phyloP scores from a whole-genome alignment of 805 yeast species.

The Wickerhamomyces kurtzmanii region DNA sequence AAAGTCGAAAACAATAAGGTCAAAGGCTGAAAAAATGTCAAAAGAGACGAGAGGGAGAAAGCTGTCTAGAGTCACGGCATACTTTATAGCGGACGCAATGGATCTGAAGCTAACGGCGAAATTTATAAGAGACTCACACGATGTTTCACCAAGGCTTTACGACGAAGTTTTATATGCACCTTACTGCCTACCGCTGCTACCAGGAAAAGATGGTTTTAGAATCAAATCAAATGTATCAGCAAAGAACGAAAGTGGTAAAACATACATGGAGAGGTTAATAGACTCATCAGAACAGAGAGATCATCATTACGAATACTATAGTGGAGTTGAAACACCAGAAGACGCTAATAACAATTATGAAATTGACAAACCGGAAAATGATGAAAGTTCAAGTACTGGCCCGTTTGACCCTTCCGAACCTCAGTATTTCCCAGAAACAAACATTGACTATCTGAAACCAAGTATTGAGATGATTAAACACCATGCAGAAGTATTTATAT shows the following conservation, averaged over 20 bases:
- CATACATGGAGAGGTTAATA: conserved; percentile 64
- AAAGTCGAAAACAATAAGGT: conserved; percentile 5
- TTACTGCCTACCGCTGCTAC: conserved; percentile 75
- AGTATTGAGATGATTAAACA: conserved; percentile 16
- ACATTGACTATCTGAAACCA: conserved; percentile 8
- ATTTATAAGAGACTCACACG: conserved; percentile 62
- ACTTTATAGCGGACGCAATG: conserved; percentile 79
- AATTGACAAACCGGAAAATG: conserved; percentile 18
- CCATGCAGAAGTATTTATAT: conserved; percentile 83
- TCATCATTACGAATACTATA: conserved; percentile 85
- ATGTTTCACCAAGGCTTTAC: conserved; percentile 77
- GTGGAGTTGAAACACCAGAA: conserved; percentile 59
- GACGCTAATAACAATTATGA: conserved; percentile 37
- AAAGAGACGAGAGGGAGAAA: conserved; percentile 38
- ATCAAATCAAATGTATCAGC: conserved; percentile 52
- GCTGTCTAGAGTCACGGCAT: conserved; percentile 83
- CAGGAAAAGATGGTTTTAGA: conserved; percentile 73
- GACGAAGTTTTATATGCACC: conserved; percentile 94
- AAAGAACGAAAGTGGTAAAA: conserved; percentile 27
- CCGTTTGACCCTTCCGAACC: conserved; percentile 93
- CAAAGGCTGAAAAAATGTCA: conserved; percentile 44
- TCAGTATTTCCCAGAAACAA: conserved; percentile 61
- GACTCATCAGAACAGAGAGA: conserved; percentile 79
- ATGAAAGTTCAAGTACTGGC: conserved; percentile 22
- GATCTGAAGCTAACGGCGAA: conserved; percentile 51